A percentile compares a stretch with the other conserved stretches of the same genome.
Evolutionary conservation across 2,329 filamentous ascomycete genomes (phyloP).

Genomic region (Diaporthe helianthi): DNA sequence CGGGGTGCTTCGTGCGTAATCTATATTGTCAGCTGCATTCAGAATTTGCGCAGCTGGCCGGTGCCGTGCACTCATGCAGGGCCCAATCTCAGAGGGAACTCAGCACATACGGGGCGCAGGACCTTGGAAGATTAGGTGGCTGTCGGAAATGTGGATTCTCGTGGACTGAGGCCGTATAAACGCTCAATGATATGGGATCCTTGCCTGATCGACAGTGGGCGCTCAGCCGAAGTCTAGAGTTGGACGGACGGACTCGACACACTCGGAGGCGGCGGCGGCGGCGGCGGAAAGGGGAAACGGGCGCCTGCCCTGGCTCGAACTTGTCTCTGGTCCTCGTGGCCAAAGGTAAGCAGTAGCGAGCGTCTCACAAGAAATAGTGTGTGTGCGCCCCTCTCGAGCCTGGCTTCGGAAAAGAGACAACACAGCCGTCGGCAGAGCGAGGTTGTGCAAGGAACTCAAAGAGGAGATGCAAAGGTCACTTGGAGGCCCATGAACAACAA

Average conservation of each 20-base stretch:
- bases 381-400: constrained; percentile 23
- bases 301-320: constrained; percentile 19
- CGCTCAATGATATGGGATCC: constrained; percentile 27
- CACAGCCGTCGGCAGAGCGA: constrained; percentile 3
- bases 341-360: constrained; percentile 27
- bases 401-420: constrained; percentile 29
- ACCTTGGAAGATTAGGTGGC: constrained; percentile 28
- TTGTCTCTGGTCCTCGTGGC: constrained; percentile 31
- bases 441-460: constrained; percentile 21
- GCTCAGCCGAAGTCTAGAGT: neutral
- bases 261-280: neutral
- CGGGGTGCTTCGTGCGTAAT: constrained; percentile 34
- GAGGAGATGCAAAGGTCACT: constrained; percentile 14
- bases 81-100: neutral
- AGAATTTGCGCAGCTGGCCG: constrained; percentile 20
- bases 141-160: constrained; percentile 21
- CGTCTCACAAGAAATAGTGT: constrained; percentile 30
- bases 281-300: constrained; percentile 17
- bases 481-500: constrained; percentile 7
- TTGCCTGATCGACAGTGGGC: constrained; percentile 26
- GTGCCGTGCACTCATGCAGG: constrained; percentile 12
- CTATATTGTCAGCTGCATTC: constrained; percentile 36
- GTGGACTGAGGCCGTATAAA: constrained; percentile 31
- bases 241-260: neutral
- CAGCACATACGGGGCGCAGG: constrained; percentile 30